Percentiles rank a stretch among this genome's conserved stretches.
Evolutionary conservation across 352 stramenopile species (phyloP).

Genomic region (Phytophthora megakarya): DNA sequence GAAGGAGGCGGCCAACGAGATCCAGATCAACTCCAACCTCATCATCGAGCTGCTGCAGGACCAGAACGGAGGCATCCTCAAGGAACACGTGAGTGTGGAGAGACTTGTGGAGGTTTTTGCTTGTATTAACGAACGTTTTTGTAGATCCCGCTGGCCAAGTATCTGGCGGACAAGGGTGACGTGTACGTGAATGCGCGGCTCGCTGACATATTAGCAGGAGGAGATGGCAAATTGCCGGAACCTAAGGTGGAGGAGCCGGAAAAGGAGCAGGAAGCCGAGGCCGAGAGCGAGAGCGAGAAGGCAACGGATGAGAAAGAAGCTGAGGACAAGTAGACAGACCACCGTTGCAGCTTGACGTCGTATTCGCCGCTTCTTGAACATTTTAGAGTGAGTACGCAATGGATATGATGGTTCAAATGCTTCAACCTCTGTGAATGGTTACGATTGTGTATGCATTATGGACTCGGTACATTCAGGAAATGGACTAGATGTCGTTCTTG

Average conservation of each 20-base stretch:
- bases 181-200: constrained; percentile 71
- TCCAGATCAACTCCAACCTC: constrained; percentile 82
- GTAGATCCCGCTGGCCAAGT: constrained; percentile 74
- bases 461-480: constrained; percentile 16
- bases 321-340: constrained; percentile 32
- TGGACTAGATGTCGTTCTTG: constrained; percentile 40
- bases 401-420: constrained; percentile 30
- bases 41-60: constrained; percentile 73
- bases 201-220: constrained; percentile 58
- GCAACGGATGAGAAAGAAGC: constrained; percentile 17
- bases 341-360: neutral
- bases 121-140: constrained; percentile 8
- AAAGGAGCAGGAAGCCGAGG: too few relatives aligned
- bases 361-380: neutral
- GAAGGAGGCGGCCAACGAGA: constrained; percentile 60
- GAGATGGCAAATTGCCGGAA: constrained; percentile 36
- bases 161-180: constrained; percentile 82
- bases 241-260: constrained; percentile 26
- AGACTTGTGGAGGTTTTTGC: neutral
- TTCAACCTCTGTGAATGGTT: constrained; percentile 21
- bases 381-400: constrained; percentile 33
- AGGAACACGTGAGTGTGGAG: constrained; percentile 46
- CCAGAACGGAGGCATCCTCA: constrained; percentile 61
- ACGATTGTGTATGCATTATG: constrained; percentile 19
- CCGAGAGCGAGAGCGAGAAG: constrained; percentile 15